Evolutionary conservation across 257 asterid species (phyloP), one percentile per base, ranked within the genome.

Genomic region (Datura wrightii): DNA sequence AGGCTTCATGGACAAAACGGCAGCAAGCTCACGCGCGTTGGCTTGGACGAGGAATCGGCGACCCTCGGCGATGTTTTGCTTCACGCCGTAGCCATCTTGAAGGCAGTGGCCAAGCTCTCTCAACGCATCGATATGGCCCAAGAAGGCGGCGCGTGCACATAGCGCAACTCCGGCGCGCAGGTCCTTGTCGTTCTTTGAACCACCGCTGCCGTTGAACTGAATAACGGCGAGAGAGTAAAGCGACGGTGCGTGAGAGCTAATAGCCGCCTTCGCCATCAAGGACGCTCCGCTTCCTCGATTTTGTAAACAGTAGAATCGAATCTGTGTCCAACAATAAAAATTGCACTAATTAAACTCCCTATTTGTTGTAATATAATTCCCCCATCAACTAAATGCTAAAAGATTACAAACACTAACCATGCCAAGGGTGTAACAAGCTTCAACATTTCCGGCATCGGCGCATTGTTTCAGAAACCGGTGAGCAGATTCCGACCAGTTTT

Each of bases 101-200:
- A 96, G 90, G 88, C 99, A 96, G 92, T 94, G 99, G n/a, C 99
- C 99, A n/a, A 96, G 95, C 90, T 94, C 99, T 1, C 99, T 93
- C 15, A 96, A 94, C 1, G 98, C 97, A 72, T 96, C 99, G 85
- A 96, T 86, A 86, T 96, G 97, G 80, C 98, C 99, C 6, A 93
- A 87, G 69, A 88, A 93, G 15, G 97, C 95, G 50, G 98, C 97
- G 85, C 98, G 94, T 66, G 97, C 98, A 82, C 97, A 94, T 8
- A 96, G 86, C 7, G 97, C 95, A 1, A 96, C 97, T 10, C 98
- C 99, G 2, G 97, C 97, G 1, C 97, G 93, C 1, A 93, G 87
- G 83, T 96, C 94, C 86, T 94, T 94, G 86, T 96, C 97, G 82
- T 63, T 92, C 79, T 96, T 96, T 1, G 97, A 88, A 13, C 98